A percentile compares a stretch with the other conserved stretches of the same genome.
Conservation (phyloP, 2,329 filamentous ascomycete species). For the Neofusicoccum parvum region DNA sequence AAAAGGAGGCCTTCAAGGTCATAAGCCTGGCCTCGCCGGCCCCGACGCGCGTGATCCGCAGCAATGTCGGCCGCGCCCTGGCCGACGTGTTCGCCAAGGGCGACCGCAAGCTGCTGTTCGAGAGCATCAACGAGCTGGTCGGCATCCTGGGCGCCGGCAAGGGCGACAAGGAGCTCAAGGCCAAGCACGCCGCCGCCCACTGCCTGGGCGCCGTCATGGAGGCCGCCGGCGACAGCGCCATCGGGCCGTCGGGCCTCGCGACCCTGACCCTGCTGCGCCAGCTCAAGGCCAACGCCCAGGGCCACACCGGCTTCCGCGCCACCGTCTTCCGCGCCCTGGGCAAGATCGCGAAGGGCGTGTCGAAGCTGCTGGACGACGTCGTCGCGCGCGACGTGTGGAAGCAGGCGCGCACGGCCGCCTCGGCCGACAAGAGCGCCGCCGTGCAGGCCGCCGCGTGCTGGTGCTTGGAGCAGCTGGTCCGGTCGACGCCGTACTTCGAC, state of each 20-base stretch:
- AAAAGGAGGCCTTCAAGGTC: slow-evolving; percentile 92
- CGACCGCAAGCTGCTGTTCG: slow-evolving; percentile 88
- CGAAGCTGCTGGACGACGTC: slow-evolving; percentile 76
- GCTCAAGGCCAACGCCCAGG: slow-evolving; percentile 71
- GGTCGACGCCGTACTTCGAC: slow-evolving; percentile 77
- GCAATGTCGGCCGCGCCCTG: slow-evolving; percentile 83
- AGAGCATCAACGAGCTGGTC: slow-evolving; percentile 88
- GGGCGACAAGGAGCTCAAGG: slow-evolving; percentile 73
- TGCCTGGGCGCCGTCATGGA: slow-evolving; percentile 89
- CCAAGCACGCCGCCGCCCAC: slow-evolving; percentile 83
- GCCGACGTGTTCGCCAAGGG: slow-evolving; percentile 80
- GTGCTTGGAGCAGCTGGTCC: slow-evolving; percentile 74
- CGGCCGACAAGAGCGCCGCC: slow-evolving; percentile 78
- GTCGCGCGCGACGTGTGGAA: slow-evolving; percentile 94
- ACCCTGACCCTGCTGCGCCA: slow-evolving; percentile 74
- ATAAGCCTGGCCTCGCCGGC: slow-evolving; percentile 79
- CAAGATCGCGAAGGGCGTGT: slow-evolving; percentile 76
- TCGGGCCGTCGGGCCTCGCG: slow-evolving; percentile 76
- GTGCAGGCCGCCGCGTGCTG: slow-evolving; percentile 78
- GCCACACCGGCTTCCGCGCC: slow-evolving; percentile 79
- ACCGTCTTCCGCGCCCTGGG: slow-evolving; percentile 74
- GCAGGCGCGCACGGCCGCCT: slow-evolving; percentile 74
- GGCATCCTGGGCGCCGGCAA: slow-evolving; percentile 71
- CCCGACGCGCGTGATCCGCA: slow-evolving; percentile 85
- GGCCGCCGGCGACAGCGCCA: slow-evolving; percentile 89